Evolutionary conservation across 495 filamentous ascomycete species (phyloP), one percentile per base, ranked within the genome.

Genomic region (Lasiosphaeria hispida): DNA sequence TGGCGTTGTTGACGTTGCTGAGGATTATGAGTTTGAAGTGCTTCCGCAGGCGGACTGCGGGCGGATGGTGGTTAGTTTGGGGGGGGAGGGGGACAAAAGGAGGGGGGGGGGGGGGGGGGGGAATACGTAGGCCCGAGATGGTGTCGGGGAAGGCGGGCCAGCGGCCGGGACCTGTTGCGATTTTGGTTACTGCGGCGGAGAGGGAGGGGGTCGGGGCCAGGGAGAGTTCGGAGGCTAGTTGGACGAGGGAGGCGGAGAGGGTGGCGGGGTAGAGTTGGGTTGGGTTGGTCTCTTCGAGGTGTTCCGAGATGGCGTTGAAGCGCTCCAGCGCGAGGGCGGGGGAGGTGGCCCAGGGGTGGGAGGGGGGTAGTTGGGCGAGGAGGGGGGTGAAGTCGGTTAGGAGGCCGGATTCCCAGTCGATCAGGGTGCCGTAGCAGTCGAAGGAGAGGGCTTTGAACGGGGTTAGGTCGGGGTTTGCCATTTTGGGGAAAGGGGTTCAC

Each of bases 361-460:
- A 57, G 33, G 73, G 40, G 0, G 74, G 74, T 9, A 77, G 70
- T 18, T 69, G 69, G 14, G 69, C 50, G 41, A 80, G 64, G n/a
- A 80, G 66, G 1, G 83, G 80, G 6, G 36, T 40, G 3, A 78
- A 66, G 38, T 66, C 50, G 41, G 55, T 43, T 6, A 50, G 37
- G 11, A 75, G 63, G 58, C 74, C 71, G 40, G 64, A 55, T 68
- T 91, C 83, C 87, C 87, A 90, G 77, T 92, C 87, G 48, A 93
- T 84, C 19, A 92, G 80, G 0, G 90, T 95, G 68, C 89, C 87
- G 69, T 90, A 93, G 77, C 88, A 83, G 69, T 95, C 89, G 75
- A 95, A 94, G 66, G 77, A 89, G 76, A 91, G 83, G 53, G 69
- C 61, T 34, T 66, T 62, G 63, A 68, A 74, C 53, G 58, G 19